These are phyloP conservation scores for Thelephora ganbajun DNA, from an alignment of 768 basidiomycete genomes.

Conservation along the genomic window DNA sequence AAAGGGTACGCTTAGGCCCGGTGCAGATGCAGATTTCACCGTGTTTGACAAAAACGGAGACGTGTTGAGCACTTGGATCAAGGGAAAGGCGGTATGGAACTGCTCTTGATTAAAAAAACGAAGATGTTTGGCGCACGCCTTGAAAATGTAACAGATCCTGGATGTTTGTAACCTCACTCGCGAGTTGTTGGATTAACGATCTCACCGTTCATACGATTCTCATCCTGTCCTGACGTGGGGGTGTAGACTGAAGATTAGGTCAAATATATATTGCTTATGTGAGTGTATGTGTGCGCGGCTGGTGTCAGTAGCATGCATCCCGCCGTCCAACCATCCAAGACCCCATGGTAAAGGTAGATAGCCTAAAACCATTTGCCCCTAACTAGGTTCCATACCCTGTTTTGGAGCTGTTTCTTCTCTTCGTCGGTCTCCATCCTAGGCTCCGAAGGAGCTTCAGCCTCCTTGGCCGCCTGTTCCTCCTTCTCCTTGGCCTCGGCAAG, in stretches of 20 bases:
- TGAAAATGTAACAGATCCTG: too few relatives aligned
- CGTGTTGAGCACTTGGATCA: conserved; percentile 64
- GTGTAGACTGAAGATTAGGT: too few relatives aligned
- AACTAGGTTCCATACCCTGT: not conserved
- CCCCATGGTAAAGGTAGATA: not conserved
- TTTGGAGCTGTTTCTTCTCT: not conserved
- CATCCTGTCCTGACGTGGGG: too few relatives aligned
- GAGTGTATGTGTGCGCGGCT: too few relatives aligned
- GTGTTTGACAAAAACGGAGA: conserved; percentile 57
- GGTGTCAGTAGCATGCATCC: too few relatives aligned
- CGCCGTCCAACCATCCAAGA: too few relatives aligned
- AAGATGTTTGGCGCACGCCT: too few relatives aligned
- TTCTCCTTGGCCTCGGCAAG: not conserved
- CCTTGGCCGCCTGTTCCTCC: not conserved
- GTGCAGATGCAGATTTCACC: conserved; percentile 79
- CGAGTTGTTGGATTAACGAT: too few relatives aligned
- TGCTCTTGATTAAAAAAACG: conserved; percentile 3
- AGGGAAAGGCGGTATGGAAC: conserved; percentile 61
- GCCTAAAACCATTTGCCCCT: not conserved
- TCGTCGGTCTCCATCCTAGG: not conserved
- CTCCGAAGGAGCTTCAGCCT: not conserved
- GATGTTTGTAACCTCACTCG: too few relatives aligned
- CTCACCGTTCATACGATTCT: too few relatives aligned
- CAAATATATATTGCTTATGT: too few relatives aligned
- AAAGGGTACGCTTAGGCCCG: conserved; percentile 71